Evolutionary conservation across 345 rosid species (phyloP), one percentile per base, ranked within the genome.

Genomic region (Stellera chamaejasme): DNA sequence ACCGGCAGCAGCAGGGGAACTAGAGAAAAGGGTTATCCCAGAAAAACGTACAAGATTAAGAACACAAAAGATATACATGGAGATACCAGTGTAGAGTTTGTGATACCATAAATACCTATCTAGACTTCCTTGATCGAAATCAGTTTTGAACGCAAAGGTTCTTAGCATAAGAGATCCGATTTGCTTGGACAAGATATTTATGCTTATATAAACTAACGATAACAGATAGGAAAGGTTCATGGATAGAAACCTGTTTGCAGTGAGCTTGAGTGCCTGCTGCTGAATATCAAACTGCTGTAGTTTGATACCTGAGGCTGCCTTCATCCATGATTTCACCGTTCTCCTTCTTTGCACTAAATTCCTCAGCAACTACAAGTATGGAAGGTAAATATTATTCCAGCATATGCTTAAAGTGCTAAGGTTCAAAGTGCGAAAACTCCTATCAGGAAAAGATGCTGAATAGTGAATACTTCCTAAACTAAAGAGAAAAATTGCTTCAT

Each of bases 241-340:
- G 45, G 55, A 66, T 41, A 63, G 66, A 61, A 64, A 83, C 99
- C 99, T 93, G 69, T 89, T 93, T 65, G 97, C 99, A 48, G 97
- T 89, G 68, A 93, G 96, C 75, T 93, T 93, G 27, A 93, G 66
- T 56, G 99, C 99, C 67, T 87, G 99, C 81, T 93, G 99, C 74
- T 83, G 94, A 74, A 93, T 89, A 63, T 93, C 97, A 69, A 89
- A 80, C 72, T 89, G 94, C 79, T 82, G 90, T 63, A 81, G 62
- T 66, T 81, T 83, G 63, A 87, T 86, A 61, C 92, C 99, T 55
- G 94, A 70, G 63, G 89, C 88, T 50, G 62, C 80, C 66, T 79
- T 75, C 99, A 93, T 89, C 90, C 83, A 74, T 27, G 69, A 66
- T 76, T 93, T 93, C 28, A 87, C 99, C 78, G 66, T 74, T 80